These are phyloP conservation scores for Obba rivulosa DNA, from an alignment of 768 basidiomycete species.

Conservation along the genomic window DNA sequence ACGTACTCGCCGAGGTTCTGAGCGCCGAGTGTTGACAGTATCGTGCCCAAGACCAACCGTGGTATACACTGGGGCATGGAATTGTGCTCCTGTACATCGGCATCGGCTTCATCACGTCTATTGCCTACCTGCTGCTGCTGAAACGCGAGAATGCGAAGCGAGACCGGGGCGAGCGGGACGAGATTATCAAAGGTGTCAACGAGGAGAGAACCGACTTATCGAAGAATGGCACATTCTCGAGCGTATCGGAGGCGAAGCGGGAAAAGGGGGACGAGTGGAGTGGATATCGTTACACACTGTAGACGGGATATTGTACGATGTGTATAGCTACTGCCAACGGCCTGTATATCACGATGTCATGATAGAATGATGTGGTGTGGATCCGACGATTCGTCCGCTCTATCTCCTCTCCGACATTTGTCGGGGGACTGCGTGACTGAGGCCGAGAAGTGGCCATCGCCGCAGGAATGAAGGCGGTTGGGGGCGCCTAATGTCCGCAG, in stretches of 20 bases:
- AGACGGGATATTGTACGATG: background rate
- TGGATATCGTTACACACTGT: slow-evolving; percentile 66
- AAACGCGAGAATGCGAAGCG: slow-evolving; percentile 59
- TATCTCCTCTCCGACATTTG: too few relatives aligned
- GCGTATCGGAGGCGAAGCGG: slow-evolving; percentile 57
- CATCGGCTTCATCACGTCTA: slow-evolving; percentile 50
- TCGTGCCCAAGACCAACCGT: slow-evolving; percentile 58
- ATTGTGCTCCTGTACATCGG: slow-evolving; percentile 71
- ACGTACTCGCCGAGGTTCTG: background rate
- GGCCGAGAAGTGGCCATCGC: too few relatives aligned
- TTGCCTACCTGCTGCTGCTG: slow-evolving; percentile 36
- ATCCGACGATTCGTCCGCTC: too few relatives aligned
- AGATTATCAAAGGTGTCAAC: slow-evolving; percentile 51
- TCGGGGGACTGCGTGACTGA: too few relatives aligned
- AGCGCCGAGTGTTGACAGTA: slow-evolving; percentile 35
- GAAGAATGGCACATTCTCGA: slow-evolving; percentile 53
- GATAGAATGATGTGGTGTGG: too few relatives aligned
- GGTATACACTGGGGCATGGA: slow-evolving; percentile 59
- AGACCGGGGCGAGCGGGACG: slow-evolving; percentile 63
- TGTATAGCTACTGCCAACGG: slow-evolving; percentile 1
- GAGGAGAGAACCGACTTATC: slow-evolving; percentile 31
- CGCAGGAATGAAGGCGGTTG: too few relatives aligned
- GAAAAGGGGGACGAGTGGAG: slow-evolving; percentile 75
- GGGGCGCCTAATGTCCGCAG: too few relatives aligned
- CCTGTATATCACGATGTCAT: background rate